phyloP scores from a whole-genome alignment of 371 early-diverging fungal species.

The Synchytrium microbalum region DNA sequence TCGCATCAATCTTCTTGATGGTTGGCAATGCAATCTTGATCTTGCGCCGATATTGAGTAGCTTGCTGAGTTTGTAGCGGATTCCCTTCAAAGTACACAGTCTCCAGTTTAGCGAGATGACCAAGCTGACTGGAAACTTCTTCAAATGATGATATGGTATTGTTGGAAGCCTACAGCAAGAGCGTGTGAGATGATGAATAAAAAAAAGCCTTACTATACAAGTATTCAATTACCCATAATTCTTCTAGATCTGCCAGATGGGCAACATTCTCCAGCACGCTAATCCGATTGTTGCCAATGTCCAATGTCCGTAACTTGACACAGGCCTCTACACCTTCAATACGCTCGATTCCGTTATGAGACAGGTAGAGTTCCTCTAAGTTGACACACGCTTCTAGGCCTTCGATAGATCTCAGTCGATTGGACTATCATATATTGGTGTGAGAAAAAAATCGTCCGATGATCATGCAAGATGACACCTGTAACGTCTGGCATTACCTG shows the following conservation, averaged over 20 bases:
- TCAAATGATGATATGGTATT: conserved; percentile 72
- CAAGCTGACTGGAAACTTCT: conserved; percentile 65
- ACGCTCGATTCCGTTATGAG: conserved; percentile 31
- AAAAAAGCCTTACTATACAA: too few relatives aligned
- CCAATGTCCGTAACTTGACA: conserved; percentile 62
- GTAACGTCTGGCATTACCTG: conserved; percentile 37
- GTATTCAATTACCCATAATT: conserved; percentile 93
- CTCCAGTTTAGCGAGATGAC: conserved; percentile 42
- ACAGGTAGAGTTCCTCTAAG: conserved; percentile 27
- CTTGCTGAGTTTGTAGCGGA: conserved; percentile 68
- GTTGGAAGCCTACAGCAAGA: conserved; percentile 56
- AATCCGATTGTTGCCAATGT: conserved; percentile 78
- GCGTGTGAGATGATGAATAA: too few relatives aligned
- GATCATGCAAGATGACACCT: neutral
- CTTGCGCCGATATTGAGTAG: conserved; percentile 80
- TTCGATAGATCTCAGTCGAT: conserved; percentile 24
- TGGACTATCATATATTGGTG: conserved; percentile 77
- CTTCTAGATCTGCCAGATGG: conserved; percentile 63
- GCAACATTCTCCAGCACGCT: conserved; percentile 65
- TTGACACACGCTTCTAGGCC: conserved; percentile 24
- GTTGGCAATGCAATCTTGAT: conserved; percentile 78
- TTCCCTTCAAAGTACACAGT: conserved; percentile 95
- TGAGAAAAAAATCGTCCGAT: conserved; percentile 4
- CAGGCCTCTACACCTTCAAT: conserved; percentile 76
- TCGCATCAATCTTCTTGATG: conserved; percentile 87